Evolutionary conservation across 331 rosid species (phyloP).

Genomic region (Malus hybrid): DNA sequence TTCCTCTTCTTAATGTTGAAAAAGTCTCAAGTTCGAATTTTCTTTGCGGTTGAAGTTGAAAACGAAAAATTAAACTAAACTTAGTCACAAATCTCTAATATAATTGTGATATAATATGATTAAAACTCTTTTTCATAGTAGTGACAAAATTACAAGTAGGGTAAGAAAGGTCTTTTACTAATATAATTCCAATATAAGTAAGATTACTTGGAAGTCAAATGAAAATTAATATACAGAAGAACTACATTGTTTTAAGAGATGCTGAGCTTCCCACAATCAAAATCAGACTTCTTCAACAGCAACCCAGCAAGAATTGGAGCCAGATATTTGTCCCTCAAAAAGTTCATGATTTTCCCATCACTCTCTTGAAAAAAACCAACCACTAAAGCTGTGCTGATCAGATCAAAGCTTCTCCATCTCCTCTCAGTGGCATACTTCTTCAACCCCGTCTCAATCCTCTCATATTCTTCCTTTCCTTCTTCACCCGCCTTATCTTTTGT

Average conservation of each 20-base stretch:
- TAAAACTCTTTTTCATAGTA: neutral
- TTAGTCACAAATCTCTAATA: too few relatives aligned
- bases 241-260: neutral
- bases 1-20: too few relatives aligned
- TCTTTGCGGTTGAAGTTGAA: too few relatives aligned
- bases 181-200: neutral
- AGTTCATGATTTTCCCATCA: slow-evolving; percentile 14
- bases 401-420: slow-evolving; percentile 37
- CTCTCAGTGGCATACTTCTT: slow-evolving; percentile 41
- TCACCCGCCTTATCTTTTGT: neutral
- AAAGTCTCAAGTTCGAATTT: too few relatives aligned
- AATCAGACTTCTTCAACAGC: slow-evolving; percentile 23
- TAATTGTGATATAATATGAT: too few relatives aligned
- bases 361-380: slow-evolving; percentile 23
- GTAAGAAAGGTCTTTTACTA: neutral
- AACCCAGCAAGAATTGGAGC: slow-evolving; percentile 9
- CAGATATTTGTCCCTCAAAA: slow-evolving; percentile 26
- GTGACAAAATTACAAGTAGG: neutral
- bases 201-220: neutral
- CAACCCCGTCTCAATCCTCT: slow-evolving; percentile 26
- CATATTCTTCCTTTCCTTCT: slow-evolving; percentile 18
- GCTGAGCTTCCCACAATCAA: slow-evolving; percentile 39
- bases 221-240: neutral
- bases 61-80: too few relatives aligned
- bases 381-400: slow-evolving; percentile 19